Conservation (phyloP, 352 stramenopile genomes). For the Phytophthora macrochlamydospora region DNA sequence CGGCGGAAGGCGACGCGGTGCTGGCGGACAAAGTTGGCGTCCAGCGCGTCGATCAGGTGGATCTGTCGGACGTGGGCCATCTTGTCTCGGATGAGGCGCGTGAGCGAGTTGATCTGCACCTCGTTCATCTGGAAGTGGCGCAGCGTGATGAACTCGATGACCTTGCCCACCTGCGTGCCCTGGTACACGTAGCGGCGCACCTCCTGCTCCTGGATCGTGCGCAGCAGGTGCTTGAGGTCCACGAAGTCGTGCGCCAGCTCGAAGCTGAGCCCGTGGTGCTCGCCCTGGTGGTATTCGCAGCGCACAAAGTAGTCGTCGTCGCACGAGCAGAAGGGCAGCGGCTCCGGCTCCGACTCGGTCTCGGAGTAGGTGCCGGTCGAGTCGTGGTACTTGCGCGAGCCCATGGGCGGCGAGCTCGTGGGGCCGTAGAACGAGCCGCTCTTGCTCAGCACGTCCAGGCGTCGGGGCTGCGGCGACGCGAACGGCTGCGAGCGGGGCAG, state of each 20-base stretch:
- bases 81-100: slow-evolving; percentile 42
- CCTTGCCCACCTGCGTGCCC: slow-evolving; percentile 57
- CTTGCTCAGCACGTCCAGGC: slow-evolving; percentile 27
- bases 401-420: slow-evolving; percentile 14
- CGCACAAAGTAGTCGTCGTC: slow-evolving; percentile 51
- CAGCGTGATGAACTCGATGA: slow-evolving; percentile 63
- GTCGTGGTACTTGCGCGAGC: slow-evolving; percentile 33
- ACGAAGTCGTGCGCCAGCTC: slow-evolving; percentile 55
- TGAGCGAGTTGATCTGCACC: slow-evolving; percentile 49
- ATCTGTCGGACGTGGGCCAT: slow-evolving; percentile 53
- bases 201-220: slow-evolving; percentile 53
- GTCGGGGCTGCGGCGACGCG: slow-evolving; percentile 8
- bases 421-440: slow-evolving; percentile 21
- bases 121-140: slow-evolving; percentile 51
- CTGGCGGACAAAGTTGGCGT: slow-evolving; percentile 44
- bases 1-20: slow-evolving; percentile 51
- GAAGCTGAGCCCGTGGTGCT: slow-evolving; percentile 59
- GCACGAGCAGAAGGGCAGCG: slow-evolving; percentile 52
- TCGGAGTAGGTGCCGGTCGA: slow-evolving; percentile 47
- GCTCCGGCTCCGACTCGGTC: slow-evolving; percentile 58
- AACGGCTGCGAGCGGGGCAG: slow-evolving; percentile 17
- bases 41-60: slow-evolving; percentile 50
- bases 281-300: slow-evolving; percentile 51
- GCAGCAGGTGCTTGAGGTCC: slow-evolving; percentile 54
- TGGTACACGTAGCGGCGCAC: slow-evolving; percentile 56